phyloP scores from a whole-genome alignment of 768 basidiomycete genomes.

The Podaxis sp. region DNA sequence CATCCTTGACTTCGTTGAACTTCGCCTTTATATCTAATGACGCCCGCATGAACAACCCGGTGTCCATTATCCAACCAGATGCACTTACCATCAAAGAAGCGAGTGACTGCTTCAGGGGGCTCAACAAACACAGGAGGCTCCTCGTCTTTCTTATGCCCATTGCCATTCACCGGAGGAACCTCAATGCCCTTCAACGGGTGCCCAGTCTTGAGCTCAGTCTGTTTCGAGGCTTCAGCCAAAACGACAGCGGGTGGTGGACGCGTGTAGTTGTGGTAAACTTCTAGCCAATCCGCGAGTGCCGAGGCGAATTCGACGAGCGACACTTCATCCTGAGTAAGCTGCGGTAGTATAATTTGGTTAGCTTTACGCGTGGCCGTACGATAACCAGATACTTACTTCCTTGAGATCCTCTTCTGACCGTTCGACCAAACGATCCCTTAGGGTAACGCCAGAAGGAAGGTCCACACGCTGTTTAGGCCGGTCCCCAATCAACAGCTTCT shows the following conservation, averaged over 20 bases:
- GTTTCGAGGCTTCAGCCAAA: conserved; percentile 72
- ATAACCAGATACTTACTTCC: conserved; percentile 39
- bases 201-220: conserved; percentile 68
- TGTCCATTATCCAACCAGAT: neutral
- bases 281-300: conserved; percentile 71
- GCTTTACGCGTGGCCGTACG: neutral
- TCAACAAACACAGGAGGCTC: conserved; percentile 66
- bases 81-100: conserved; percentile 62
- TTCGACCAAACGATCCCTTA: conserved; percentile 57
- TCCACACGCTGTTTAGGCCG: conserved; percentile 63
- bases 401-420: conserved; percentile 48
- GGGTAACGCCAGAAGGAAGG: conserved; percentile 45
- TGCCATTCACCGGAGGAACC: conserved; percentile 40
- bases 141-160: conserved; percentile 67
- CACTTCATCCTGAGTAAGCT: conserved; percentile 65
- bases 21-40: conserved; percentile 51
- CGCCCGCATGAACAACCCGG: neutral
- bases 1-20: conserved; percentile 43
- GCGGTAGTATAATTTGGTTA: conserved; percentile 14
- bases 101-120: conserved; percentile 49
- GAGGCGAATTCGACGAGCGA: conserved; percentile 57
- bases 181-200: conserved; percentile 66
- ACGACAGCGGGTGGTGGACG: conserved; percentile 71
- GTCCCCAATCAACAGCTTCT: conserved; percentile 79
- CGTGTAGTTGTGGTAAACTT: conserved; percentile 69